Evolutionary conservation across 129 eudicot genomes (phyloP).

Genomic region (Artemisia tridentata): DNA sequence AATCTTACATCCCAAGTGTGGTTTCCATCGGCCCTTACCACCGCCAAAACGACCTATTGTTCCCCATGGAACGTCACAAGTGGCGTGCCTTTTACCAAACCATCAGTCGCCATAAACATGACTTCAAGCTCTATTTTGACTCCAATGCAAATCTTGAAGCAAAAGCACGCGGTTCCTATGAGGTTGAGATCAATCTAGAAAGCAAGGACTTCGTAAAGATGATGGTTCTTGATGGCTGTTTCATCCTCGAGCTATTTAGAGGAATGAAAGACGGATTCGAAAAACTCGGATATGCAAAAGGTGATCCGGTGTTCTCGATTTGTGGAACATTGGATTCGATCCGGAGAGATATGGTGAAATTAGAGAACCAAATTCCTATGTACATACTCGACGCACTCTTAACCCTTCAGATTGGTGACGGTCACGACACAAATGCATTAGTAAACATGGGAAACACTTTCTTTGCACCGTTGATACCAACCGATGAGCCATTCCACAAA

Average conservation of each 20-base stretch:
- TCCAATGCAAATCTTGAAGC: constrained; percentile 50
- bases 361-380: constrained; percentile 69
- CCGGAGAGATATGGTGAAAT: constrained; percentile 70
- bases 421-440: constrained; percentile 23
- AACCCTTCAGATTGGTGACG: constrained; percentile 30
- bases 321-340: constrained; percentile 74
- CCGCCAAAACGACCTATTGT: constrained; percentile 43
- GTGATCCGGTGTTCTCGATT: constrained; percentile 71
- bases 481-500: constrained; percentile 51
- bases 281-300: constrained; percentile 43
- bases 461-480: constrained; percentile 58
- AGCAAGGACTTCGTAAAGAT: constrained; percentile 58
- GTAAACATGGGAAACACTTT: constrained; percentile 46
- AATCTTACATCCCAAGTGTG: constrained; percentile 57
- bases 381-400: constrained; percentile 45
- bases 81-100: constrained; percentile 66
- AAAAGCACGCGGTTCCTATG: constrained; percentile 60
- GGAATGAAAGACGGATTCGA: constrained; percentile 50
- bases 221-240: constrained; percentile 66
- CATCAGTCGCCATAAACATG: constrained; percentile 40
- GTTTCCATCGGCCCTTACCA: constrained; percentile 80
- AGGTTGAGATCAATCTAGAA: constrained; percentile 43
- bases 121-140: constrained; percentile 43
- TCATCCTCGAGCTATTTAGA: constrained; percentile 61
- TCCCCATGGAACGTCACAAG: constrained; percentile 65